These are phyloP conservation scores for Leccinum pellstonianum DNA, from an alignment of 768 basidiomycete species.

Conservation along the genomic window DNA sequence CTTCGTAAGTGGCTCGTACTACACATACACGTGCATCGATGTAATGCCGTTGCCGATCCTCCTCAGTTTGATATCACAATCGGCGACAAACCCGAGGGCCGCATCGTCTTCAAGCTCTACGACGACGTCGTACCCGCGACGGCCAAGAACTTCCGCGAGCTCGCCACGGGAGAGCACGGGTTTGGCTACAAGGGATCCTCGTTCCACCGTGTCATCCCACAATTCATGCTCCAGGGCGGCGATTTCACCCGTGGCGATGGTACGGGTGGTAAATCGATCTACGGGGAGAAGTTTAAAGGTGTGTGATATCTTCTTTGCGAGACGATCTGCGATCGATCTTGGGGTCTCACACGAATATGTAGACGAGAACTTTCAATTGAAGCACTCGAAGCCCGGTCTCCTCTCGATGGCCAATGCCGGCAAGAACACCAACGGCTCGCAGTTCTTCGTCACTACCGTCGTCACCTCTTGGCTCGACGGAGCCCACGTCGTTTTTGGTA, in stretches of 20 bases:
- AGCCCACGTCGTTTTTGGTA: slow-evolving; percentile 19
- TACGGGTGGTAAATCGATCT: slow-evolving; percentile 81
- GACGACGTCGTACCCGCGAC: slow-evolving; percentile 77
- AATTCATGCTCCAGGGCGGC: slow-evolving; percentile 90
- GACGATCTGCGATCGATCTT: background rate
- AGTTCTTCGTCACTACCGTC: slow-evolving; percentile 91
- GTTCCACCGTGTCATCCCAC: slow-evolving; percentile 84
- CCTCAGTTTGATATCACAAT: slow-evolving; percentile 69
- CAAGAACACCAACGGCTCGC: slow-evolving; percentile 81
- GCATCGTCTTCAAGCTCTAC: slow-evolving; percentile 83
- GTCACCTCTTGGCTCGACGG: slow-evolving; percentile 39
- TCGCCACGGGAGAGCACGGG: slow-evolving; percentile 73
- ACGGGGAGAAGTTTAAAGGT: slow-evolving; percentile 68
- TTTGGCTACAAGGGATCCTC: slow-evolving; percentile 64
- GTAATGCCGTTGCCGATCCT: background rate
- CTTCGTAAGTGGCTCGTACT: background rate
- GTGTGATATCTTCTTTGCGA: background rate
- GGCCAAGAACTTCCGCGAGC: slow-evolving; percentile 83
- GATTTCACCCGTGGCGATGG: slow-evolving; percentile 74
- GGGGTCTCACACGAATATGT: slow-evolving; percentile 20
- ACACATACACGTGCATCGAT: background rate
- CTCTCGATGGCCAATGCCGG: slow-evolving; percentile 84
- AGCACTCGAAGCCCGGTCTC: slow-evolving; percentile 68
- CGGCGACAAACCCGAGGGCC: slow-evolving; percentile 40
- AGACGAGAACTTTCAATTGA: slow-evolving; percentile 85